Evolutionary conservation across 192 early-diverging fungal genomes (phyloP).

Genomic region (Bifiguratus adelaidae): DNA sequence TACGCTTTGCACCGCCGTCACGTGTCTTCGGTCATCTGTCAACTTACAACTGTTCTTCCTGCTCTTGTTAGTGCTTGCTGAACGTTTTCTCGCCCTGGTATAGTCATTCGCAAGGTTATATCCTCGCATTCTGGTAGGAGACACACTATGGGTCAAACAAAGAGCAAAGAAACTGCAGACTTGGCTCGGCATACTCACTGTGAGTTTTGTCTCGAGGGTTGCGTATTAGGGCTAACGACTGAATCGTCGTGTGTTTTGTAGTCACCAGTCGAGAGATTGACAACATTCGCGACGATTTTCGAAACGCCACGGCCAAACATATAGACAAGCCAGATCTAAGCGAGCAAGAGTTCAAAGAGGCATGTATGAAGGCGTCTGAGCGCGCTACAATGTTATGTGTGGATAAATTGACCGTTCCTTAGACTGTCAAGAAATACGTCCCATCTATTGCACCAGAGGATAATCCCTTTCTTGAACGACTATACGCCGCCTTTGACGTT

Average conservation of each 20-base stretch:
- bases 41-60: not conserved
- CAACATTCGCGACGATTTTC: conserved; percentile 32
- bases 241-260: conserved; percentile 1
- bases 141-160: conserved; percentile 32
- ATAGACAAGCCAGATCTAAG: conserved; percentile 39
- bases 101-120: too few species aligned
- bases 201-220: conserved; percentile 7
- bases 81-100: not conserved
- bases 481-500: conserved; percentile 71
- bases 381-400: not conserved
- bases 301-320: conserved; percentile 13
- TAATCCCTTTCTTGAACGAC: conserved; percentile 63
- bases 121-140: not conserved
- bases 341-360: conserved; percentile 61
- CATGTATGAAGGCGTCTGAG: conserved; percentile 12
- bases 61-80: not conserved
- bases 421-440: conserved; percentile 44
- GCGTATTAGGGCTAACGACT: not conserved
- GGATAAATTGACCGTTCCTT: not conserved
- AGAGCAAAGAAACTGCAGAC: conserved; percentile 37
- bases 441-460: conserved; percentile 40
- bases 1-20: too few species aligned
- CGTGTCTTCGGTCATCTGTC: too few species aligned
- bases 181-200: conserved; percentile 36
- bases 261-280: conserved; percentile 37